phyloP scores from a whole-genome alignment of 805 yeast species.

The Naumovozyma dairenensis region DNA sequence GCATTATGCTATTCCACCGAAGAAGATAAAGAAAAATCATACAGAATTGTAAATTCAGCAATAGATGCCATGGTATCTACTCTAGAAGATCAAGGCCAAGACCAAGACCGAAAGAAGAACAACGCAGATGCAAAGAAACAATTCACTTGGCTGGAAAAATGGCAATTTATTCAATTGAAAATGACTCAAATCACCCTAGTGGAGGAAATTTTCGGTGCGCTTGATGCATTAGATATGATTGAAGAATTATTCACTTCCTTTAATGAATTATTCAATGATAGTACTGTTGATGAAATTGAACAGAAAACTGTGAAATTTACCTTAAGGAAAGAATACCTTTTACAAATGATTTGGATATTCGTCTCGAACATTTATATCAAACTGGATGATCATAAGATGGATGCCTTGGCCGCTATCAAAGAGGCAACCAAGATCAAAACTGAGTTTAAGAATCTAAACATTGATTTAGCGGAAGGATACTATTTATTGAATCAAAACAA shows the following conservation, averaged over 20 bases:
- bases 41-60: slow-evolving; percentile 46
- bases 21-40: slow-evolving; percentile 47
- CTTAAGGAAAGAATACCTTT: slow-evolving; percentile 29
- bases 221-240: slow-evolving; percentile 52
- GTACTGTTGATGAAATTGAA: slow-evolving; percentile 1
- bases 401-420: slow-evolving; percentile 59
- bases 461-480: slow-evolving; percentile 20
- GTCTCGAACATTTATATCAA: slow-evolving; percentile 54
- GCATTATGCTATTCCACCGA: slow-evolving; percentile 53
- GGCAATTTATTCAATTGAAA: slow-evolving; percentile 56
- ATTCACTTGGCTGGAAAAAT: slow-evolving; percentile 22
- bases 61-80: slow-evolving; percentile 35
- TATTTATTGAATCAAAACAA: slow-evolving; percentile 32
- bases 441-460: slow-evolving; percentile 29
- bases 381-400: slow-evolving; percentile 38
- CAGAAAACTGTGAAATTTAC: slow-evolving; percentile 3
- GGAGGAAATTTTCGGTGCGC: slow-evolving; percentile 49
- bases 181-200: slow-evolving; percentile 65
- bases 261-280: slow-evolving; percentile 36
- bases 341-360: slow-evolving; percentile 69
- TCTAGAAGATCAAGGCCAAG: too few relatives aligned
- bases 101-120: too few relatives aligned
- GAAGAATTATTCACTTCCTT: slow-evolving; percentile 56
- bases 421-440: slow-evolving; percentile 57
- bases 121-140: slow-evolving; percentile 8